These are phyloP conservation scores for Colletotrichum sublineola DNA, from an alignment of 2,329 filamentous ascomycete genomes.

Conservation along the genomic window DNA sequence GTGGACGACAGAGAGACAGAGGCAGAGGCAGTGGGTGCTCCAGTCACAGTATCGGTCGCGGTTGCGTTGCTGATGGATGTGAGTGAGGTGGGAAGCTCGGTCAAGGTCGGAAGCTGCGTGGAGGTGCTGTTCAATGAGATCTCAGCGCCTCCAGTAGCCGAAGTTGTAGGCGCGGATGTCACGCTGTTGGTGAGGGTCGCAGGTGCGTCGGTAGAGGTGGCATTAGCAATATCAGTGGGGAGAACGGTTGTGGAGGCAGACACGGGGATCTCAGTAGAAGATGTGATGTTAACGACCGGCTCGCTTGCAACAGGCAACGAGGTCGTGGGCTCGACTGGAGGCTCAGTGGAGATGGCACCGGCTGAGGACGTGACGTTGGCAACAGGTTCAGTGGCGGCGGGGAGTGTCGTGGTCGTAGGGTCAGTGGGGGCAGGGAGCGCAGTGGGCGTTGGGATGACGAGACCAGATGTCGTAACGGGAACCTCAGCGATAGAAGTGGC, in stretches of 20 bases:
- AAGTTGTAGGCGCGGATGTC: constrained; percentile 53
- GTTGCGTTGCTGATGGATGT: constrained; percentile 31
- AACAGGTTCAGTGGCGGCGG: constrained; percentile 27
- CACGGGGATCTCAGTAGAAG: constrained; percentile 25
- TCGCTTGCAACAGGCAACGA: constrained; percentile 27
- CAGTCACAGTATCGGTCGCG: constrained; percentile 18
- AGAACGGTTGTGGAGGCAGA: constrained; percentile 24
- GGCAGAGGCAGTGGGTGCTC: constrained; percentile 18
- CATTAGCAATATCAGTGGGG: constrained; percentile 26
- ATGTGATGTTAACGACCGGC: constrained; percentile 31
- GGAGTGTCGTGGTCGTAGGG: constrained; percentile 19
- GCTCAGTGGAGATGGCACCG: constrained; percentile 21
- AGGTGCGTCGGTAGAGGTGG: constrained; percentile 24
- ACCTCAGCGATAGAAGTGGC: constrained; percentile 22
- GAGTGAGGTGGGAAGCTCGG: constrained; percentile 29
- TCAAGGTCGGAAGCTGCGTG: constrained; percentile 26
- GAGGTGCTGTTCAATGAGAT: constrained; percentile 33
- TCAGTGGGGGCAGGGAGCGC: constrained; percentile 38
- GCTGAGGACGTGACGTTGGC: constrained; percentile 28
- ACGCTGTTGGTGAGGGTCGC: constrained; percentile 22
- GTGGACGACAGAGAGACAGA: constrained; percentile 28
- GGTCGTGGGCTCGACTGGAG: constrained; percentile 15
- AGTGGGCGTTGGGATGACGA: constrained; percentile 32
- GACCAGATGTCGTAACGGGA: constrained; percentile 22
- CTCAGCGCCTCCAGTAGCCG: constrained; percentile 56